Evolutionary conservation across 2,329 filamentous ascomycete species (phyloP), one percentile per base, ranked within the genome.

Genomic region (Fusarium verticillioides): DNA sequence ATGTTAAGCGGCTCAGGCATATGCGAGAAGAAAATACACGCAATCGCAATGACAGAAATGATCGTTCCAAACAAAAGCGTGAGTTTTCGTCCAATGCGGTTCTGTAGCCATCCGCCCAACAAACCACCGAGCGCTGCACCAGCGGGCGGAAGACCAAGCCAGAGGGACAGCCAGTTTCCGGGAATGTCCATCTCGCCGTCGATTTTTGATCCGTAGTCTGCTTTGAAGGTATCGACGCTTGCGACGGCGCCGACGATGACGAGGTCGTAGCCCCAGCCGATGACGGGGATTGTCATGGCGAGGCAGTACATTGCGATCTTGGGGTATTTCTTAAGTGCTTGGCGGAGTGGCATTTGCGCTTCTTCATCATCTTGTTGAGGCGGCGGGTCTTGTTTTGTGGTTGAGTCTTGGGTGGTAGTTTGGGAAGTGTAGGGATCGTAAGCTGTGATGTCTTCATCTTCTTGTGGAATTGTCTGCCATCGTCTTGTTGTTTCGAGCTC

Each of bases 241-340:
- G 70, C 75, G n/a, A 81, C 72, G 10, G 76, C 61, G 9, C 79
- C 78, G 1, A 81, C 73, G 3, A 81, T 64, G 4, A 78, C 71
- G 2, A 77, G 53, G 21, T 77, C 77, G 47, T 80, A 80, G 2
- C 79, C 79, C 79, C 78, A 80, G n/a, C 79, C 79, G 21, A 80
- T 61, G 7, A 81, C 66, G 10, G 78, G 73, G 5, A 80, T 64
- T 4, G 77, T 73, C 50, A 81, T 73, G 18, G 66, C 74, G 4
- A 81, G 54, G 15, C 76, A 79, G 36, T 78, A 80, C 1, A 49
- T 70, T 8, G 74, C 72, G 4, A 81, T 54, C 19, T 78, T 80
- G 21, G 79, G 79, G 30, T 80, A 79, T 1, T 43, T 59, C 21
- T 70, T 74, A 0, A 80, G 68, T 16, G 78, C 78, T 42, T 79